phyloP scores from a whole-genome alignment of 768 basidiomycete genomes.

The Tricholoma hemisulphureum region DNA sequence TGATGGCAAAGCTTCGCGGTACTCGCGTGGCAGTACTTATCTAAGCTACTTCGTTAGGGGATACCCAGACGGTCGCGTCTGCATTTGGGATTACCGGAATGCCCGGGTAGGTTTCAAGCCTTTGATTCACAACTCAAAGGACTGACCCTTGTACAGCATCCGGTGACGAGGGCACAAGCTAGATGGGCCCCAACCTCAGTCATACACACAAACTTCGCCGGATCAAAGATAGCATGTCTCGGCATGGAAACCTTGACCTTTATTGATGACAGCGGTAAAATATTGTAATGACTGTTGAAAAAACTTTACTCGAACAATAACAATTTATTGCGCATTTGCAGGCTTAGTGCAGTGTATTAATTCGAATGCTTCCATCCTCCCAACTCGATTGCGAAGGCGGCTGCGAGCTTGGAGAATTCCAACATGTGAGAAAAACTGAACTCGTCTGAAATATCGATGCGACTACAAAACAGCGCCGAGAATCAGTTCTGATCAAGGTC shows the following conservation, averaged over 20 bases:
- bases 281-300: neutral
- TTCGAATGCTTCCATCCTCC: conserved; percentile 43
- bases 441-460: conserved; percentile 81
- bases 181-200: conserved; percentile 33
- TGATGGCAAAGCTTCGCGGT: conserved; percentile 22
- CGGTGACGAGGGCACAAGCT: conserved; percentile 32
- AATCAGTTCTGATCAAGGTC: conserved; percentile 6
- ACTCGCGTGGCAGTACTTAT: conserved; percentile 39
- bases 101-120: conserved; percentile 34
- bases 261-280: conserved; percentile 14
- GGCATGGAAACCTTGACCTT: conserved; percentile 40
- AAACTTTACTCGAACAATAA: neutral
- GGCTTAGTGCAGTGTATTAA: neutral
- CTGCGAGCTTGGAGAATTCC: conserved; percentile 82
- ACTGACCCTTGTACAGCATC: conserved; percentile 26
- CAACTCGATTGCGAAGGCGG: conserved; percentile 77
- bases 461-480: conserved; percentile 43
- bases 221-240: conserved; percentile 41
- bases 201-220: conserved; percentile 40
- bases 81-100: conserved; percentile 52
- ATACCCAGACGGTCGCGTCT: conserved; percentile 41
- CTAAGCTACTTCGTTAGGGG: conserved; percentile 45
- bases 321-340: neutral
- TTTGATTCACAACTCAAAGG: conserved; percentile 1
- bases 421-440: conserved; percentile 91